Evolutionary conservation across 2,329 filamentous ascomycete species (phyloP), one percentile per base, ranked within the genome.

Genomic region (Colletotrichum neosansevieriae): DNA sequence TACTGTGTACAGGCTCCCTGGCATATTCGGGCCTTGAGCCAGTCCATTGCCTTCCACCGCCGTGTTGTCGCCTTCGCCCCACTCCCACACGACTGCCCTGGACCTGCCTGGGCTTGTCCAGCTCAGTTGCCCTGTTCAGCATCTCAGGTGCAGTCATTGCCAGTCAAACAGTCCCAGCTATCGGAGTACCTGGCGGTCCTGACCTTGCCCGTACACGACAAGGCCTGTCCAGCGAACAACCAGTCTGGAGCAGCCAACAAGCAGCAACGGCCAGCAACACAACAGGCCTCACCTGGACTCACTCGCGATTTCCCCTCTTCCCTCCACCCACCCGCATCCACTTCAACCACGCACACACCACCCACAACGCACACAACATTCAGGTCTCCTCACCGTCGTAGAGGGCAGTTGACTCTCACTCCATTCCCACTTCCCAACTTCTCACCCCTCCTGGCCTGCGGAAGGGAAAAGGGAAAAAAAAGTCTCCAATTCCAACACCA

Each of bases 401-500:
- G 40, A 42, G 44, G 57, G 44, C 45, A 38, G 64, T 58, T 50
- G 45, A 54, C 54, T 36, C 53, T 47, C 54, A 54, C 60, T 49
- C 54, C 53, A 68, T 64, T 38, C 53, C 65, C 60, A 54, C 64
- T 36, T 45, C 60, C 47, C 49, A 47, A 64, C 65, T 68, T 68
- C 60, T 58, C 60, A 68, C 47, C 60, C 65, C 65, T 24, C 24
- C 24, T 38, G 34, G 40, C 56, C 47, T n/a, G 10, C 21, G 13
- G 19, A 36, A 32, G 56, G 38, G 32, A 5, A 24, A 15, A 24
- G 19, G 21, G 40, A 21, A 68, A 68, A 58, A 40, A 62, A 67
- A 64, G 61, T 68, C 61, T 62, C 65, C 65, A 69, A 65, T 67
- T 62, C 63, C 67, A 69, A 38, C 63, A 62, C 67, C 56, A 40